Conservation (phyloP, 805 yeast genomes). For the Nakazawaea wickerhamii region DNA sequence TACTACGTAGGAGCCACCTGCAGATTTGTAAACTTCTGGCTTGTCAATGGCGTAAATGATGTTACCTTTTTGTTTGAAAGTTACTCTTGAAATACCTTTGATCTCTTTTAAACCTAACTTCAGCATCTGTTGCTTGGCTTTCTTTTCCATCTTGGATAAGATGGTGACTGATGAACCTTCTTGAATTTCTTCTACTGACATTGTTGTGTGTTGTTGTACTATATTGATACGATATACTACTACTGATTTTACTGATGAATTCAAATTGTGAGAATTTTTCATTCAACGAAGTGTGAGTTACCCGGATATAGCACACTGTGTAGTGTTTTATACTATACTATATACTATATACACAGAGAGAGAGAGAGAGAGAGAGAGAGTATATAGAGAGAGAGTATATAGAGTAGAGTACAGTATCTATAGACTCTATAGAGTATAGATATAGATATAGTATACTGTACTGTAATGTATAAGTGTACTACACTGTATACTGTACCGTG, state of each 20-base stretch:
- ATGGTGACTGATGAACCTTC: conserved; percentile 80
- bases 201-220: conserved; percentile 7
- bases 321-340: too few relatives aligned
- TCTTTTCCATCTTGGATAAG: conserved; percentile 87
- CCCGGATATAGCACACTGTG: neutral
- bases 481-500: too few relatives aligned
- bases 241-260: neutral
- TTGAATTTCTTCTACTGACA: conserved; percentile 46
- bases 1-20: conserved; percentile 91
- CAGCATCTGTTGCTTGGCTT: conserved; percentile 86
- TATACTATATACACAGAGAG: too few relatives aligned
- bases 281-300: neutral
- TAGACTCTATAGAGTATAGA: too few relatives aligned
- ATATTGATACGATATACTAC: neutral
- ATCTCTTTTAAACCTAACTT: conserved; percentile 87
- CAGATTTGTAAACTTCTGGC: conserved; percentile 94
- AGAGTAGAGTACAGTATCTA: too few relatives aligned
- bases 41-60: conserved; percentile 83
- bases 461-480: too few relatives aligned
- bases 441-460: too few relatives aligned
- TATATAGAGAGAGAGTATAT: too few relatives aligned
- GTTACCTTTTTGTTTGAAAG: conserved; percentile 91
- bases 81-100: conserved; percentile 91
- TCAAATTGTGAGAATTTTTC: neutral
- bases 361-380: too few relatives aligned